These are phyloP conservation scores for Calonectria fujianensis DNA, from an alignment of 2,329 filamentous ascomycete species.

Conservation along the genomic window DNA sequence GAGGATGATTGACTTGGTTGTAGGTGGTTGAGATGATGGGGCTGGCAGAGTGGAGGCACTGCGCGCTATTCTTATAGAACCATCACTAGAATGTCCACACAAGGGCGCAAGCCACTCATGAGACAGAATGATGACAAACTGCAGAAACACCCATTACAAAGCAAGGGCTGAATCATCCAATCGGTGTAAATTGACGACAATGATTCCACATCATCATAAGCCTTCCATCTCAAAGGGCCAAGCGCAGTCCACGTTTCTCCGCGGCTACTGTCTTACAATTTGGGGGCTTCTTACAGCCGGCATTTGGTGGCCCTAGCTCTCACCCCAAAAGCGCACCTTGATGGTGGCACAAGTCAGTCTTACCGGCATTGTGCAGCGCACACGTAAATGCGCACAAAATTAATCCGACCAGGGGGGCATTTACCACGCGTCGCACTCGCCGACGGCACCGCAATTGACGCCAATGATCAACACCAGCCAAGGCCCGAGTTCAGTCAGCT, in stretches of 20 bases:
- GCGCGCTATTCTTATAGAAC: constrained; percentile 16
- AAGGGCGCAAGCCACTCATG: constrained; percentile 20
- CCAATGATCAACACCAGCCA: background rate
- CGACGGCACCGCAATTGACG: background rate
- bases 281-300: background rate
- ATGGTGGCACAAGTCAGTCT: background rate
- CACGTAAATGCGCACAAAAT: background rate
- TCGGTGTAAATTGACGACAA: background rate
- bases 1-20: background rate
- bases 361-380: background rate
- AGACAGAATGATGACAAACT: constrained; percentile 16
- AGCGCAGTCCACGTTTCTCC: background rate
- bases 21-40: background rate
- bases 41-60: background rate
- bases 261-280: background rate
- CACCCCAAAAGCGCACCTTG: background rate
- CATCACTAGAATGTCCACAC: background rate
- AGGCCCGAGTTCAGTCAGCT: background rate
- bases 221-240: background rate
- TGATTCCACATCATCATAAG: constrained; percentile 18
- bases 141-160: background rate
- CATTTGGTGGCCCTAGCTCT: background rate
- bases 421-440: background rate
- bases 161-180: background rate
- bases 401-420: background rate